Base-by-base conservation (phyloP, 192 early-diverging fungal genomes). In the Fimicolochytrium jonesii region DNA sequence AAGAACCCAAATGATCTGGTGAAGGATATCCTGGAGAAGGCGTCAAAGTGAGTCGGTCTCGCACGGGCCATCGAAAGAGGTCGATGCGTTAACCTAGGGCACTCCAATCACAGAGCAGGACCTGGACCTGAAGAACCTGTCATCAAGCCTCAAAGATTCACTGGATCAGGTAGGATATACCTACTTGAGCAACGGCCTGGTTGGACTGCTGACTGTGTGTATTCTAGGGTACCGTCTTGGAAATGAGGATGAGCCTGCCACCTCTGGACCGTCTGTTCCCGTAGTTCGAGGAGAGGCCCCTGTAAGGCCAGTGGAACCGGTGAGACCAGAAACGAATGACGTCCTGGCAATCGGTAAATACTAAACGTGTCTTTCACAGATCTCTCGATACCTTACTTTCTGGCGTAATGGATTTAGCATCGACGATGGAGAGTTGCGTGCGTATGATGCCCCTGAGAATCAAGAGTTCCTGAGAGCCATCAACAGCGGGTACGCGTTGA, bases 381-480 rank as follows among this genome's bases (percentile, higher is more conserved):
- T 78, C 17, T 69, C 86, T 77, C 82, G 96, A 26, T 74, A 84
- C 42, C 77, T 99, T 53, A 97, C 91, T 11, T 97, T 99, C 62
- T 99, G 94, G 92, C 77, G 87, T 55, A 89, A 96, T 65, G 96
- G 96, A 52, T 99, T 97, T 65, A 94, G 88, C 49, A 79, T 99
- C 64, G 94, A 91, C 20, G 92, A 96, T 61, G 96, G 96, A 2
- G 91, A 92, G 1, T 73, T 99, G 49, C 75, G 88, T 64, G 71
- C 80, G 42, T 92, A 91, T 54, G 85, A 90, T 48, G 93, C 94
- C 62, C 94, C 95, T 5, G 78, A 81, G 59, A 95, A 91, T 76
- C 79, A 88, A 69, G 85, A 88, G 65, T 81, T 90, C 48, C 77
- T 97, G 59, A 82, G 87, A 49, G 86, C 87, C 17, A 96, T 97